Base-by-base conservation (phyloP, 73 alveolate species). In the Paraurostyla sp. region DNA sequence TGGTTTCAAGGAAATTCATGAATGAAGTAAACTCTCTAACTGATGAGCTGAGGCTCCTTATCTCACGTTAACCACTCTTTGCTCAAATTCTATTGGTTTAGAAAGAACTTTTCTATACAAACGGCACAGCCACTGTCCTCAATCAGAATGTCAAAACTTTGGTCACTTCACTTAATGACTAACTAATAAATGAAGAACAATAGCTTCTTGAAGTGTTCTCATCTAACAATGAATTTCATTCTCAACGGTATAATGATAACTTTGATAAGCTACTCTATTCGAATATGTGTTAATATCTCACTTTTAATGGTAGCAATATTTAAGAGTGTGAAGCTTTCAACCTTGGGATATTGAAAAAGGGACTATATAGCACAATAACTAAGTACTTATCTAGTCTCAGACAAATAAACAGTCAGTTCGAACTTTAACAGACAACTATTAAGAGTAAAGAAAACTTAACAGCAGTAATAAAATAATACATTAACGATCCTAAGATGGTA, bases 301-400 rank as follows among this genome's bases (percentile, higher is more conserved):
- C 86, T n/a, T 73, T 73, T 25, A 43, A 18, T 0, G 51, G 51
- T 15, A 43, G 69, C 18, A 40, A 65, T 20, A 0, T 11, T 0
- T 40, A n/a, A 9, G 56, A 83, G 22, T 83, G 92, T 42, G 76
- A 62, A 46, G 23, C 11, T 6, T 83, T 85, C 30, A 54, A 85
- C 36, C 38, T 25, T 0, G 93, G 93, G 18, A 71, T 85, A 4
- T 54, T 85, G 25, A 69, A 38, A 82, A 85, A 85, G 40, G 93
- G 93, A 2, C 38, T 71, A 0, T 71, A 85, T 50, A 60, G 87
- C 75, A 52, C 88, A 38, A 78, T 85, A 15, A 85, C 71, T 15
- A 68, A 71, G 30, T 85, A 63, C 45, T 41, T 68, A 48, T 49
- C 43, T 27, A 60, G 42, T 32, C 59, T 83, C 11, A 35, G 85